A percentile compares a stretch with the other conserved stretches of the same genome.
Conservation (phyloP, 1,139 yeast genomes). For the Waltiozyma sp. region DNA sequence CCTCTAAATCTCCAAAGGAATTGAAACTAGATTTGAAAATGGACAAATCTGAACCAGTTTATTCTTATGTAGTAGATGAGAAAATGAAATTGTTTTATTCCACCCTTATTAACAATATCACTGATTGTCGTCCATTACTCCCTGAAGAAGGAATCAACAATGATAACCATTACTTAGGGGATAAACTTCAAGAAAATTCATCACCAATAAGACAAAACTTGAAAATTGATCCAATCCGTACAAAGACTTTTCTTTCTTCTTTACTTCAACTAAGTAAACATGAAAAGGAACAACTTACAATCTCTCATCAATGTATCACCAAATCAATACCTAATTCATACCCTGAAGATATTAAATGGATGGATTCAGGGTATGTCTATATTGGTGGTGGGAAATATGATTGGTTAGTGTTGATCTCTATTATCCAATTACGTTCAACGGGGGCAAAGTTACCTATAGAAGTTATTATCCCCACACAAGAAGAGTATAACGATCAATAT, state of each 20-base stretch:
- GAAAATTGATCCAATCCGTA: conserved; percentile 14
- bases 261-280: conserved; percentile 12
- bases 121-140: not conserved
- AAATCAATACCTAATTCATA: conserved; percentile 10
- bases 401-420: conserved; percentile 6
- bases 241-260: conserved; percentile 13
- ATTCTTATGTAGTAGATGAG: too few relatives aligned
- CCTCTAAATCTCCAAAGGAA: not conserved
- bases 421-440: conserved; percentile 6
- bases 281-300: conserved; percentile 4
- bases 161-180: not conserved
- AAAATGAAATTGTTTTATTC: too few relatives aligned
- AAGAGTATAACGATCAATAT: conserved; percentile 24
- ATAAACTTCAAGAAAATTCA: not conserved
- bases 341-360: conserved; percentile 36
- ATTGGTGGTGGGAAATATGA: conserved; percentile 8
- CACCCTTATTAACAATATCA: not conserved
- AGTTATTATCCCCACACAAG: conserved; percentile 2
- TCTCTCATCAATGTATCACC: conserved; percentile 12
- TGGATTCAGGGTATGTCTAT: conserved; percentile 42
- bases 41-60: too few relatives aligned
- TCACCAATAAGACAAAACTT: conserved; percentile 17
- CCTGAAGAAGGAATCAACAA: not conserved
- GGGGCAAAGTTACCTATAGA: conserved; percentile 8
- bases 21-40: not conserved